Evolutionary conservation across 1,139 yeast species (phyloP).

Genomic region (Yamadazyma trypodendri): DNA sequence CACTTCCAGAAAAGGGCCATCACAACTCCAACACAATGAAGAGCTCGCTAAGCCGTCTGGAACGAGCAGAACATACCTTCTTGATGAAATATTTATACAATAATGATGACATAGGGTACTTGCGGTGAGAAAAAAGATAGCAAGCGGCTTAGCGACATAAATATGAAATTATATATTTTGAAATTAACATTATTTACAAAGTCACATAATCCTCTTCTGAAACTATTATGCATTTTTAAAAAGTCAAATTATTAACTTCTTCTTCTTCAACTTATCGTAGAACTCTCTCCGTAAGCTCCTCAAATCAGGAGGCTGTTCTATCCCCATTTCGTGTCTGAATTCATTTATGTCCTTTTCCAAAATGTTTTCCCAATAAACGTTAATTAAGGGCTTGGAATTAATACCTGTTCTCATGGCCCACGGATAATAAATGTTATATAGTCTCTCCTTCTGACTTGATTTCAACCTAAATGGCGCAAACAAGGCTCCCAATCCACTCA

Average conservation of each 20-base stretch:
- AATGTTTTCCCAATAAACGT: constrained; percentile 90
- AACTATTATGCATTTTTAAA: too few species aligned
- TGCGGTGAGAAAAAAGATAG: background rate
- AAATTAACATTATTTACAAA: too few species aligned
- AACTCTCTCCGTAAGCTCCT: constrained; percentile 55
- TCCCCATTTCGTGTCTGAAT: constrained; percentile 68
- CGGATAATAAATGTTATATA: constrained; percentile 71
- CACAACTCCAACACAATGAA: too few species aligned
- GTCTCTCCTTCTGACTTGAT: constrained; percentile 50
- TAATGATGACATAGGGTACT: constrained; percentile 19
- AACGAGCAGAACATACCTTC: constrained; percentile 36
- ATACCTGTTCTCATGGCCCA: constrained; percentile 85
- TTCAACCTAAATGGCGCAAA: constrained; percentile 78
- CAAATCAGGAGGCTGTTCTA: constrained; percentile 75
- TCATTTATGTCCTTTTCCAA: constrained; percentile 72
- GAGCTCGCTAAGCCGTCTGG: too few species aligned
- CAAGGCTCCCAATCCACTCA: constrained; percentile 90
- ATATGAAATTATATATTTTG: background rate
- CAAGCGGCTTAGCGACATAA: constrained; percentile 9
- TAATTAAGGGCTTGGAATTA: constrained; percentile 72
- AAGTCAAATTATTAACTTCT: too few species aligned
- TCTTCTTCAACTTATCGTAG: constrained; percentile 30
- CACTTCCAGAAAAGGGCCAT: background rate
- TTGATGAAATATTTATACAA: constrained; percentile 35
- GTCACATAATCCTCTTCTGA: background rate